Evolutionary conservation across 352 stramenopile species (phyloP).

Genomic region (Phytophthora chlamydospora): DNA sequence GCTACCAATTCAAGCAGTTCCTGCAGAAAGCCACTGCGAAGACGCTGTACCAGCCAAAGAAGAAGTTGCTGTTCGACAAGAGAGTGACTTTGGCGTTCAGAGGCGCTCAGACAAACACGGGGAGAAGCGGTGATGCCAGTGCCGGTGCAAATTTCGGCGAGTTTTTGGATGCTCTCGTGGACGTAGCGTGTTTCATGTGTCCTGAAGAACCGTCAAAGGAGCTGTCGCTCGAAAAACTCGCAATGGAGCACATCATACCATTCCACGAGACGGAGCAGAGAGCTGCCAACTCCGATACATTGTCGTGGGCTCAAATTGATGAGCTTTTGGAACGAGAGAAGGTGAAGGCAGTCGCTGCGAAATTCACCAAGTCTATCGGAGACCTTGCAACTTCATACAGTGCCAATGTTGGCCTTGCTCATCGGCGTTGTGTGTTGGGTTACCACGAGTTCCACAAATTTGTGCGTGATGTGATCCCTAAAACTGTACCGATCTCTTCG

Average conservation of each 20-base stretch:
- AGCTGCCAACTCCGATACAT: slow-evolving; percentile 3
- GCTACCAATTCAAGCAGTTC: slow-evolving; percentile 73
- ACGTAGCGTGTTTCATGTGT: slow-evolving; percentile 53
- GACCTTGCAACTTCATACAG: slow-evolving; percentile 59
- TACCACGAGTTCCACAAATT: slow-evolving; percentile 64
- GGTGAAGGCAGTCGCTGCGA: slow-evolving; percentile 37
- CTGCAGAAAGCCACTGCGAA: slow-evolving; percentile 43
- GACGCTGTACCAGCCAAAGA: slow-evolving; percentile 27
- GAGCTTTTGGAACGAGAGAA: slow-evolving; percentile 34
- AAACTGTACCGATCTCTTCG: slow-evolving; percentile 41
- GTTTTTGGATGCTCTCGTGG: slow-evolving; percentile 66
- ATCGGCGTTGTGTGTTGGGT: slow-evolving; percentile 38
- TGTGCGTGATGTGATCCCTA: slow-evolving; percentile 56
- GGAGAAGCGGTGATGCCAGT: slow-evolving; percentile 21
- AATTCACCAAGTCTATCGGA: slow-evolving; percentile 49
- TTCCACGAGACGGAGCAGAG: slow-evolving; percentile 41
- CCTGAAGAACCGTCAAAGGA: slow-evolving; percentile 41
- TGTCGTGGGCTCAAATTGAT: slow-evolving; percentile 55
- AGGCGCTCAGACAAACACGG: slow-evolving; percentile 24
- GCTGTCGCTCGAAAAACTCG: slow-evolving; percentile 44
- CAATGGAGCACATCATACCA: slow-evolving; percentile 43
- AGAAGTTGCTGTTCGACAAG: slow-evolving; percentile 58
- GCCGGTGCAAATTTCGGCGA: slow-evolving; percentile 52
- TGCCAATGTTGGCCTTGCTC: slow-evolving; percentile 39
- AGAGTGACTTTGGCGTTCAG: slow-evolving; percentile 29